phyloP scores from a whole-genome alignment of 2,329 filamentous ascomycete genomes.

The Didymellaceae sp. region DNA sequence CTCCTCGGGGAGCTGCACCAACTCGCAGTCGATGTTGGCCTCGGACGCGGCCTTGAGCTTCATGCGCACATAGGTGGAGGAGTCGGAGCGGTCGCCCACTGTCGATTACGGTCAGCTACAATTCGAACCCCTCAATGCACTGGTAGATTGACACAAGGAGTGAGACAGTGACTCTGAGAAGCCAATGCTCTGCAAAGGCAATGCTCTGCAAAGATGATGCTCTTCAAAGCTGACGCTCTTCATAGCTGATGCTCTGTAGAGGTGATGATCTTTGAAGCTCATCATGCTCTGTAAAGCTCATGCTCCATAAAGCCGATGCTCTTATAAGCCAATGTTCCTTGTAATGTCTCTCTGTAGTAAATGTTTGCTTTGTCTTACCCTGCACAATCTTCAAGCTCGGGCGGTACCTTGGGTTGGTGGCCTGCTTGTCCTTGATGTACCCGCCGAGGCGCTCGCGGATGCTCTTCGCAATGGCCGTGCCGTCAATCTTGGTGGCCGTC shows the following conservation, averaged over 20 bases:
- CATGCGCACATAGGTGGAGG: slow-evolving; percentile 98
- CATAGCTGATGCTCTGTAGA: no score
- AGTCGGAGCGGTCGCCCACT: slow-evolving; percentile 95
- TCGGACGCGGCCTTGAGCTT: slow-evolving; percentile 97
- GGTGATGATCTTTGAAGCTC: no score
- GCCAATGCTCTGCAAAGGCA: no score
- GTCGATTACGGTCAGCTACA: background rate
- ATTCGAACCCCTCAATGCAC: no score
- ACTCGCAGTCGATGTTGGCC: slow-evolving; percentile 88
- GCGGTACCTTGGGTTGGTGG: slow-evolving; percentile 83
- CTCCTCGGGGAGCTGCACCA: slow-evolving; percentile 81
- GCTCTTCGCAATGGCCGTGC: slow-evolving; percentile 89
- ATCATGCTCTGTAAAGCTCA: no score
- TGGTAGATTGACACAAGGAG: no score
- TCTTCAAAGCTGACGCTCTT: no score
- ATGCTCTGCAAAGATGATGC: no score
- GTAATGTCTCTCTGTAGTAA: background rate
- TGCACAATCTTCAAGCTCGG: slow-evolving; percentile 94
- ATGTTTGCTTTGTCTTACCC: slow-evolving; percentile 61
- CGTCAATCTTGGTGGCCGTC: slow-evolving; percentile 91
- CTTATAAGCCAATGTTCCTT: background rate
- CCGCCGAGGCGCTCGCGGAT: slow-evolving; percentile 82
- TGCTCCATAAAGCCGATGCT: no score
- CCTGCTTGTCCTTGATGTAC: slow-evolving; percentile 83
- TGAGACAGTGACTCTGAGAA: no score